phyloP scores from a whole-genome alignment of 116 monocot species.

The Trichopus zeylanicus region DNA sequence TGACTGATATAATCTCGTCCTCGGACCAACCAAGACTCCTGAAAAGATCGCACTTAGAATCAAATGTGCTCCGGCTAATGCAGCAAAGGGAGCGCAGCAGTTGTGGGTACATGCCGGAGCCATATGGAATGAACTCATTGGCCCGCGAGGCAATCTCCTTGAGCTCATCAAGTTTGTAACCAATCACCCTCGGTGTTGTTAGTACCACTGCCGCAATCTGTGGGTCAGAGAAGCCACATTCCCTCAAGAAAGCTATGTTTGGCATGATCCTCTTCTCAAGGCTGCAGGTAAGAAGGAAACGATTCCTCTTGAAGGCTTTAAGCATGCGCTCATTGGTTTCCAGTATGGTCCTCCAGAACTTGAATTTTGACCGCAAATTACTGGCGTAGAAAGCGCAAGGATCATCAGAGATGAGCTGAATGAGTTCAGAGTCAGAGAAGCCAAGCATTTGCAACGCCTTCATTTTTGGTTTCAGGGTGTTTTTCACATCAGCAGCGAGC shows the following conservation, averaged over 20 bases:
- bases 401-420: no score
- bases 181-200: neutral
- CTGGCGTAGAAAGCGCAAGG: no score
- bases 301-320: neutral
- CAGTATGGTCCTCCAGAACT: no score
- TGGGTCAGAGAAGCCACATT: conserved; percentile 6
- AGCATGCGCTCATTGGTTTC: conserved; percentile 4
- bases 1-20: neutral
- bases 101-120: conserved; percentile 3
- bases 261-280: conserved; percentile 1
- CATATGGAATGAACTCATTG: neutral
- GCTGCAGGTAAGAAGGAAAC: neutral
- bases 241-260: conserved; percentile 10
- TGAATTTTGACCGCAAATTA: no score
- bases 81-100: neutral
- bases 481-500: no score
- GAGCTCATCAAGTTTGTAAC: neutral
- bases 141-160: neutral
- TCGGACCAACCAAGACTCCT: conserved; percentile 23
- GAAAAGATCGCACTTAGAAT: conserved; percentile 13
- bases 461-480: no score
- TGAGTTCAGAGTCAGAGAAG: no score
- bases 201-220: neutral
- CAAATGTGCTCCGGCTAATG: neutral
- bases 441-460: no score